Conservation (phyloP, 371 early-diverging fungal species). For the Mucor sp. region DNA sequence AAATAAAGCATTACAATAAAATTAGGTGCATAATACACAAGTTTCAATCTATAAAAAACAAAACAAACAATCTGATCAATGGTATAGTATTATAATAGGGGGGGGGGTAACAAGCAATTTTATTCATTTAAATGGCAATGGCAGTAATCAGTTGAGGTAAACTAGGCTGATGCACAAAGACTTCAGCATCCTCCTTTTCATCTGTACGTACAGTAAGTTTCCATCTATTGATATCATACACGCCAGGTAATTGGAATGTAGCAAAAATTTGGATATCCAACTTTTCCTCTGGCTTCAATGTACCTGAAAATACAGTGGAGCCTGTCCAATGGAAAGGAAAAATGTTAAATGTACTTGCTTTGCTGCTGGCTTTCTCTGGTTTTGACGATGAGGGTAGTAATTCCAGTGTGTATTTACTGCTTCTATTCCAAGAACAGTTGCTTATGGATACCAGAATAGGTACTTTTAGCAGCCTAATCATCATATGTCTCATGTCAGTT, state of each 20-base stretch:
- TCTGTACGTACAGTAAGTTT: slow-evolving; percentile 46
- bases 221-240: slow-evolving; percentile 80
- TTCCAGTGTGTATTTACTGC: slow-evolving; percentile 57
- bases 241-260: slow-evolving; percentile 62
- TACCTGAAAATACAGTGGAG: slow-evolving; percentile 53
- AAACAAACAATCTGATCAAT: too few relatives aligned
- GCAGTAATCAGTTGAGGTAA: slow-evolving; percentile 31
- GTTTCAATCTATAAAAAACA: too few relatives aligned
- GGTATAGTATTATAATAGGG: too few relatives aligned
- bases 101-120: too few relatives aligned
- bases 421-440: slow-evolving; percentile 69
- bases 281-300: slow-evolving; percentile 57
- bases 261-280: slow-evolving; percentile 48
- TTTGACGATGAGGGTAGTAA: slow-evolving; percentile 50
- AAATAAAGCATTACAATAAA: too few relatives aligned
- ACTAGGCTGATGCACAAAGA: slow-evolving; percentile 32
- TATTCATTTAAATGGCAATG: not conserved
- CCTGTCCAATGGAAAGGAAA: slow-evolving; percentile 68
- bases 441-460: slow-evolving; percentile 51
- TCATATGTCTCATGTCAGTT: too few relatives aligned
- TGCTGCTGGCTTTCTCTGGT: slow-evolving; percentile 15
- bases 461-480: slow-evolving; percentile 57
- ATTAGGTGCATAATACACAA: too few relatives aligned
- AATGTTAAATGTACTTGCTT: slow-evolving; percentile 40
- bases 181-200: slow-evolving; percentile 22